These are phyloP conservation scores for Fusarium chaquense DNA, from an alignment of 2,329 filamentous ascomycete species.

Conservation along the genomic window DNA sequence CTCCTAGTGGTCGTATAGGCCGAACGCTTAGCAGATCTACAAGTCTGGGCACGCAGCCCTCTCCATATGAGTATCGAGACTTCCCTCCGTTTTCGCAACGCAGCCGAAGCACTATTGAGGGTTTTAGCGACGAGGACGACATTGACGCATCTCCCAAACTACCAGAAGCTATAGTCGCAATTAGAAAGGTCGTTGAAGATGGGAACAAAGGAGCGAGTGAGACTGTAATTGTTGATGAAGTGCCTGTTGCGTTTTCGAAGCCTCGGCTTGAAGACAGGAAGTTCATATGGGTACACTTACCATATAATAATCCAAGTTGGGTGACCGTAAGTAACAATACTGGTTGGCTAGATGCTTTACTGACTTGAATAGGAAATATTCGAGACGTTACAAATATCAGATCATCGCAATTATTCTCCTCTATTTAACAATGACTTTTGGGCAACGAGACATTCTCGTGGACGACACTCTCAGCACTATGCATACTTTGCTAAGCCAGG, in stretches of 20 bases:
- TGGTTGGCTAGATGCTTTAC: rapidly evolving
- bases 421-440: conserved; percentile 63
- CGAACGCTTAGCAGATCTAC: conserved; percentile 52
- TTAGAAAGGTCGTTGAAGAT: conserved; percentile 45
- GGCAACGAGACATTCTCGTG: conserved; percentile 61
- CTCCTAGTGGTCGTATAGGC: conserved; percentile 48
- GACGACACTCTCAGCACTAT: conserved; percentile 63
- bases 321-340: conserved; percentile 59
- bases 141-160: conserved; percentile 50
- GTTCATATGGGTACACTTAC: conserved; percentile 70
- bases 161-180: conserved; percentile 52
- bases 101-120: conserved; percentile 49
- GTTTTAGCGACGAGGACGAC: conserved; percentile 45
- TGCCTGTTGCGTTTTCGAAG: conserved; percentile 49
- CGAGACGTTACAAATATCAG: conserved; percentile 56
- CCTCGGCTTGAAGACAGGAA: conserved; percentile 56
- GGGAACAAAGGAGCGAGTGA: conserved; percentile 42
- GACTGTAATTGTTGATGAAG: conserved; percentile 49
- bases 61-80: conserved; percentile 51
- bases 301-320: conserved; percentile 69
- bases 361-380: conserved; percentile 56
- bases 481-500: conserved; percentile 63
- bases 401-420: conserved; percentile 54
- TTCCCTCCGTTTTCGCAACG: conserved; percentile 54
- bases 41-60: conserved; percentile 51